Evolutionary conservation across 1,139 yeast genomes (phyloP).

Genomic region (Suhomyces bribrorum): DNA sequence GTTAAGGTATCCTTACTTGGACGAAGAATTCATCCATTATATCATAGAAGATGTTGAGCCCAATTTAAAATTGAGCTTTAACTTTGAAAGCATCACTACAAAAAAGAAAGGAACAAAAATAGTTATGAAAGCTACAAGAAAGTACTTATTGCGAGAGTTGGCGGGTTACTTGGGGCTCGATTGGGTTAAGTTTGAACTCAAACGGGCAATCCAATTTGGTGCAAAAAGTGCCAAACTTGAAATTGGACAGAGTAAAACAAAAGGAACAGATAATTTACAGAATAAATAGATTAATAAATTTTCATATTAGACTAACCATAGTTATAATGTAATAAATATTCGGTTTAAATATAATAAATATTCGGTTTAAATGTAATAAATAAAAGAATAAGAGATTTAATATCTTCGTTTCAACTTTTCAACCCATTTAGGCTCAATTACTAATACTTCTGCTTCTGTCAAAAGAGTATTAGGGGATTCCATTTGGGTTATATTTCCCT

Average conservation of each 20-base stretch:
- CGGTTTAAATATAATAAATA: not conserved
- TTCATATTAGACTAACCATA: too few relatives aligned
- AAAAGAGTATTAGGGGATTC: slow-evolving; percentile 30
- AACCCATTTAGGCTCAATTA: slow-evolving; percentile 52
- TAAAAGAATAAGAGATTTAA: not conserved
- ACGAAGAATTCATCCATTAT: slow-evolving; percentile 56
- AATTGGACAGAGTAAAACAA: slow-evolving; percentile 61
- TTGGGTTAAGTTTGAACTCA: slow-evolving; percentile 72
- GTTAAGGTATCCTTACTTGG: slow-evolving; percentile 84
- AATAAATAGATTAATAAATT: not conserved
- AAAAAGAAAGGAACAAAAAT: slow-evolving; percentile 32
- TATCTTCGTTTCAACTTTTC: slow-evolving; percentile 27
- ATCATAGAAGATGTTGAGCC: slow-evolving; percentile 53
- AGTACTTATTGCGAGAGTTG: slow-evolving; percentile 60
- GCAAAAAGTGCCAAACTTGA: slow-evolving; percentile 94
- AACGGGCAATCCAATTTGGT: slow-evolving; percentile 96
- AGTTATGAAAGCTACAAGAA: slow-evolving; percentile 46
- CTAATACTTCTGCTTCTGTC: slow-evolving; percentile 45
- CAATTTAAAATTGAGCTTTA: slow-evolving; percentile 45
- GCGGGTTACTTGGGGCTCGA: slow-evolving; percentile 55
- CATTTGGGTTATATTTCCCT: slow-evolving; percentile 15
- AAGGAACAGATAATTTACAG: slow-evolving; percentile 55
- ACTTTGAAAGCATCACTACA: slow-evolving; percentile 31
- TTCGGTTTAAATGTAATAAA: not conserved
- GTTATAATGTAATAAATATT: slow-evolving; percentile 1